Evolutionary conservation across 2,329 filamentous ascomycete genomes (phyloP), one percentile per base, ranked within the genome.

Genomic region (Shiraia bambusicola): DNA sequence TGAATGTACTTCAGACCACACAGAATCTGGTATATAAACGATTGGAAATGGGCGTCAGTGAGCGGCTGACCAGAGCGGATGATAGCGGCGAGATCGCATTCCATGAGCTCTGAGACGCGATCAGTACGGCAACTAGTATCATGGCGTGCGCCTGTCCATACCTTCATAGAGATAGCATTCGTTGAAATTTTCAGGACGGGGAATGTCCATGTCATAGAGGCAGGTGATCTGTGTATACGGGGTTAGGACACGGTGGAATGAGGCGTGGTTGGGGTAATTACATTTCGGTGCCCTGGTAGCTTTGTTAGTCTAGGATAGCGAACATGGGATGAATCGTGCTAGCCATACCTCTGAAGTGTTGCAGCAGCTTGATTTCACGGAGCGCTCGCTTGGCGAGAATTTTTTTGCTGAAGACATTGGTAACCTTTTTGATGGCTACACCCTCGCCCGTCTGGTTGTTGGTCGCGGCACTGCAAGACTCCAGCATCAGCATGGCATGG

Each of bases 391-490:
- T 98, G 62, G 93, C 93, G 56, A 98, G 80, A 59, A 98, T 98
- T 83, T 97, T 97, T 77, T 98, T 98, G 81, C 90, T 96, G 74
- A 98, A 98, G 62, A 98, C 92, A 87, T 98, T 98, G 76, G 93
- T 98, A 69, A 98, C 89, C 75, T 98, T 98, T 76, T 98, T 98
- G 78, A 98, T 93, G 62, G 93, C 93, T 50, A 98, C 91, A 28
- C 92, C 91, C 69, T 98, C 93, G 63, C 83, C 86, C 24, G 87
- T 94, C 70, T 90, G 83, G 67, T 83, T 85, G 78, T 97, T 96
- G 55, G 89, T 88, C 41, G 93, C 93, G 47, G 93, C 92, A 72
- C 91, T 95, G 68, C 52, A 50, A 51, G 49, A 47, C 50, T 50
- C 45, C 47, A 28, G 19, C 19, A 42, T 63, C 48, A 64, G 50